Evolutionary conservation across 225 moss, liverwort and hornwort species (phyloP), one percentile per base, ranked within the genome.

Genomic region (Sphagnum contortum): DNA sequence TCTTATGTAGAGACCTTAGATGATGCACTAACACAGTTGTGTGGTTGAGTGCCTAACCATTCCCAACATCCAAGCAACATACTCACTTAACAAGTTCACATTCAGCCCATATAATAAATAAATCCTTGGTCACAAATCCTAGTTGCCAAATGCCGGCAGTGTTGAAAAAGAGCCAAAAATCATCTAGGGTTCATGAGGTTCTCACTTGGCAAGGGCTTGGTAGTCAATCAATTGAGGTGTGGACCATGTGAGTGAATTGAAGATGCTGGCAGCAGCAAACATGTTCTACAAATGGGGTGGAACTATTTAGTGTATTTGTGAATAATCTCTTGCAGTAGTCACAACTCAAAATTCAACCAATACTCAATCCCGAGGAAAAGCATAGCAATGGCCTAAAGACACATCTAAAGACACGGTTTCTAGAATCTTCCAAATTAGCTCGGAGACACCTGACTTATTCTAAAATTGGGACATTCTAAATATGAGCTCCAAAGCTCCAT

Each of bases 11-110:
- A 55, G 85, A 80, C 47, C 78, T 73, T 57, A 98, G 83, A 56
- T 92, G 90, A 69, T 98, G 96, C 77, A 98, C 92, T 45, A 92
- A 98, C 65, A 98, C 88, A n/a, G 96, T 98, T 0, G 88, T 88
- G 69, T 98, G 96, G 63, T 98, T 98, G 7, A 98, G 82, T 8
- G 88, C 84, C 67, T 89, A 92, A 13, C 96, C 96, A 73, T 98
- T 93, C 7, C 92, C 64, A 98, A 69, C 9, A 92, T 93, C 96
- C 96, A 98, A 5, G 96, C 92, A 66, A 92, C 92, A 64, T 93
- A 98, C 73, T 98, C n/a, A n/a, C n/a, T n/a, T n/a, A n/a, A n/a
- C n/a, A n/a, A n/a, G n/a, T n/a, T n/a, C n/a, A n/a, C n/a, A n/a
- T n/a, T n/a, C n/a, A n/a, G n/a, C n/a, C n/a, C n/a, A n/a, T n/a